These are phyloP conservation scores for Persicaria maculosa DNA, from an alignment of 148 eudicot species.

Conservation along the genomic window DNA sequence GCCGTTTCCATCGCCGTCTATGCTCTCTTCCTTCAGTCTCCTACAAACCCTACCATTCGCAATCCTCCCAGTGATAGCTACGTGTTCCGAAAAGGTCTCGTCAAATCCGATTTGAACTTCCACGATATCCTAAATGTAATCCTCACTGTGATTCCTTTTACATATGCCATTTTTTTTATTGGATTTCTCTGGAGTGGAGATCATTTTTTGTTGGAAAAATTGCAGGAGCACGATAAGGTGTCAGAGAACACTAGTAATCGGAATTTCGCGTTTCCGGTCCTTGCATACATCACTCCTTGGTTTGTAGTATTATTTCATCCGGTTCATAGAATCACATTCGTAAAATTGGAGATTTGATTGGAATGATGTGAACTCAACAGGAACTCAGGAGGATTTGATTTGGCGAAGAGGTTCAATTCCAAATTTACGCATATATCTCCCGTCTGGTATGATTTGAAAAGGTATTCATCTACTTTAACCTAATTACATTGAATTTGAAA, in stretches of 20 bases:
- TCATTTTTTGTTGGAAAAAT: slow-evolving; percentile 16
- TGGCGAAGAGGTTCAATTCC: slow-evolving; percentile 67
- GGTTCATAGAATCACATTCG: not conserved
- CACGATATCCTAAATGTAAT: slow-evolving; percentile 55
- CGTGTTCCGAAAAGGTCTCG: slow-evolving; percentile 27
- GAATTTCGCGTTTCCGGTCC: slow-evolving; percentile 55
- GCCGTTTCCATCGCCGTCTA: slow-evolving; percentile 34
- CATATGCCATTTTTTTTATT: not conserved
- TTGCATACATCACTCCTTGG: slow-evolving; percentile 97
- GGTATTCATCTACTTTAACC: slow-evolving; percentile 29
- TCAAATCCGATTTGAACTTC: slow-evolving; percentile 38
- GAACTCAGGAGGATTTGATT: slow-evolving; percentile 87
- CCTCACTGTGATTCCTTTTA: not conserved
- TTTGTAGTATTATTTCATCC: slow-evolving; percentile 16
- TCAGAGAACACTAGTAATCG: slow-evolving; percentile 44
- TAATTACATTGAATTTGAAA: not conserved
- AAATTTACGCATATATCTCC: slow-evolving; percentile 92
- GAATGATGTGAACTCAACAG: slow-evolving; percentile 33
- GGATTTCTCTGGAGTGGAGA: not conserved
- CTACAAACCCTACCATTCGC: not conserved
- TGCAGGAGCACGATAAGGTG: slow-evolving; percentile 70
- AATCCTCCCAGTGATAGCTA: not conserved
- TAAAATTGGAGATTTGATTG: not conserved
- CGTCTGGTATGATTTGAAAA: slow-evolving; percentile 94
- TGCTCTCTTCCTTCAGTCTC: slow-evolving; percentile 12